Percentiles rank a stretch among this genome's conserved stretches.
Conservation (phyloP, 2,329 filamentous ascomycete species). For the Phaeosphaeriaceae sp. region DNA sequence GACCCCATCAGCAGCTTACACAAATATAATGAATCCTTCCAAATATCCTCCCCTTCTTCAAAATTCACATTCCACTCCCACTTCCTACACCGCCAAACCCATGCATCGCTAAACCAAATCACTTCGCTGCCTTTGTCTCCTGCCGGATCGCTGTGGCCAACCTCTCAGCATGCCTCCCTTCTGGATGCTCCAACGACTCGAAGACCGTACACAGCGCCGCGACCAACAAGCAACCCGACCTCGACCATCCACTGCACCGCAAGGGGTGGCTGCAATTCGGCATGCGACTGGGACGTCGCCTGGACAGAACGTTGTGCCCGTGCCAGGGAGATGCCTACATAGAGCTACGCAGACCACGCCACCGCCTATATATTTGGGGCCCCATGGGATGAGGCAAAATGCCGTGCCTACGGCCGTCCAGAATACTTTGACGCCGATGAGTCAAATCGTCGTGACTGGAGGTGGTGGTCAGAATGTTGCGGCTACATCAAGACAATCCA, state of each 20-base stretch:
- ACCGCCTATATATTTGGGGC: background rate
- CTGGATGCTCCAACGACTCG: background rate
- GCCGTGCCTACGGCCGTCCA: no score
- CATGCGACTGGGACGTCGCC: background rate
- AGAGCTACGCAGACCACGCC: background rate
- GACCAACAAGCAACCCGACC: background rate
- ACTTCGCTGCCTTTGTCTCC: no score
- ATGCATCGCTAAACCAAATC: background rate
- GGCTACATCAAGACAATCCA: no score
- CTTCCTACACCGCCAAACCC: background rate
- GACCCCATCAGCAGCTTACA: no score
- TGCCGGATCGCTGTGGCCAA: background rate
- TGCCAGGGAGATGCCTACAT: background rate
- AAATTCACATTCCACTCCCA: background rate
- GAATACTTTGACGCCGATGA: no score
- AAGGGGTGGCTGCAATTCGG: background rate
- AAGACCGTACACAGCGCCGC: background rate
- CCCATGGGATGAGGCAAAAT: background rate
- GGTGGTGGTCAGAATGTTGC: background rate
- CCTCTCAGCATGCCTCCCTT: background rate
- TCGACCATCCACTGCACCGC: background rate
- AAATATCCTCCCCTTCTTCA: no score
- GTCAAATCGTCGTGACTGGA: no score
- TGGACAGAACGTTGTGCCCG: background rate
- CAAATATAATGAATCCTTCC: no score